Conservation (phyloP, 2,329 filamentous ascomycete genomes). For the Fusarium setosum region DNA sequence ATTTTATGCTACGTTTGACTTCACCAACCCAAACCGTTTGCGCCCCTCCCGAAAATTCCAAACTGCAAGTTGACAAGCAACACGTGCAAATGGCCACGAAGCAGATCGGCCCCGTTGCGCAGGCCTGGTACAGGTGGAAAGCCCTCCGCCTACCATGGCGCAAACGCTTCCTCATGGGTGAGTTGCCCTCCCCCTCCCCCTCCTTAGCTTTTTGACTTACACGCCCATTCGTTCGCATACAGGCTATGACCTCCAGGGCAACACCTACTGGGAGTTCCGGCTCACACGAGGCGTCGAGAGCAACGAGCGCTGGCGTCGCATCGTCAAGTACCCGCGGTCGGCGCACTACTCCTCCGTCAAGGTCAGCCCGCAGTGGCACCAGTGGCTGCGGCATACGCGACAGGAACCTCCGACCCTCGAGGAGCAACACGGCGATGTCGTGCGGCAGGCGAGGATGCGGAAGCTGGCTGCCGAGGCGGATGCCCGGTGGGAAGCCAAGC, state of each 20-base stretch:
- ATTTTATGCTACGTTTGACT: slow-evolving; percentile 13
- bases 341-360: slow-evolving; percentile 66
- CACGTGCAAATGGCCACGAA: slow-evolving; percentile 48
- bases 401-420: slow-evolving; percentile 63
- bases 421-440: slow-evolving; percentile 67
- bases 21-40: slow-evolving; percentile 24
- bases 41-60: slow-evolving; percentile 22
- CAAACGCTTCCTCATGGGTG: slow-evolving; percentile 71
- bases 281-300: slow-evolving; percentile 55
- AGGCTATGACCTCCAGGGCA: slow-evolving; percentile 74
- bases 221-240: slow-evolving; percentile 5
- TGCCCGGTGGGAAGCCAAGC: slow-evolving; percentile 71
- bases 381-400: slow-evolving; percentile 74
- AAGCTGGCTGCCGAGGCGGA: slow-evolving; percentile 70
- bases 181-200: slow-evolving; percentile 29
- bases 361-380: slow-evolving; percentile 74
- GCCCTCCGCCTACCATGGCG: slow-evolving; percentile 72
- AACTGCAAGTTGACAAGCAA: slow-evolving; percentile 11
- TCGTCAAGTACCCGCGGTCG: slow-evolving; percentile 67
- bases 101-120: slow-evolving; percentile 50
- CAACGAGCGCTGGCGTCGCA: slow-evolving; percentile 67
- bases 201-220: slow-evolving; percentile 30
- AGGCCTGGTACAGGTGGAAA: slow-evolving; percentile 72
- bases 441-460: slow-evolving; percentile 64
- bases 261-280: slow-evolving; percentile 77